Evolutionary conservation across 2,329 filamentous ascomycete species (phyloP).

Genomic region (Tolypocladium capitatum): DNA sequence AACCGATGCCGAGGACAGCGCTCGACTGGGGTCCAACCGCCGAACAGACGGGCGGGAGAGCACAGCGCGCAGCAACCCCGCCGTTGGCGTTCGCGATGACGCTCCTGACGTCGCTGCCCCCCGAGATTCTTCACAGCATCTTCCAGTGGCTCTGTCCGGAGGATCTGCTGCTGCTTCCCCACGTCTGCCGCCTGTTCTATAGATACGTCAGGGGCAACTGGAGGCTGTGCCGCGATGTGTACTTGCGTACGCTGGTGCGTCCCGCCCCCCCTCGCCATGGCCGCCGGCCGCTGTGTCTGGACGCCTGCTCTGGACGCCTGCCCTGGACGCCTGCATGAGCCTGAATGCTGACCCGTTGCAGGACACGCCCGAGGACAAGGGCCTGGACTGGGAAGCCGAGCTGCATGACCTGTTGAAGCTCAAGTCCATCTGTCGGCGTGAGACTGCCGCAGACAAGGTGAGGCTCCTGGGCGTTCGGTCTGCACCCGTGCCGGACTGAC

Average conservation of each 20-base stretch:
- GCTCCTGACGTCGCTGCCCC: constrained; percentile 29
- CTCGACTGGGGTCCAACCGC: background rate
- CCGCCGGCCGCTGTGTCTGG: background rate
- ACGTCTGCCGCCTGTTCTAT: constrained; percentile 38
- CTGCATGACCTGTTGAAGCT: constrained; percentile 31
- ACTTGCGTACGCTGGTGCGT: constrained; percentile 41
- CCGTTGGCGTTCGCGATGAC: background rate
- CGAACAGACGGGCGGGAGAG: background rate
- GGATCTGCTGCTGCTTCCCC: constrained; percentile 40
- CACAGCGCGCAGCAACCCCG: background rate
- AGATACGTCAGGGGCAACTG: constrained; percentile 43
- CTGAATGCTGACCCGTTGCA: constrained; percentile 3
- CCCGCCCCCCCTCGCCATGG: background rate
- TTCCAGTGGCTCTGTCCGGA: constrained; percentile 40
- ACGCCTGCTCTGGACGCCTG: background rate
- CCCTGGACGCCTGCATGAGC: background rate
- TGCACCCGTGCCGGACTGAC: background rate
- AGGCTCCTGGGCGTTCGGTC: background rate
- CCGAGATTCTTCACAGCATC: constrained; percentile 51
- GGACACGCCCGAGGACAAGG: constrained; percentile 19
- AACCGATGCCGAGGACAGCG: background rate
- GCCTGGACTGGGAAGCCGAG: constrained; percentile 29
- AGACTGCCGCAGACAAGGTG: constrained; percentile 25
- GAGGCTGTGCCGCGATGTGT: constrained; percentile 48
- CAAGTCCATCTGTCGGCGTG: constrained; percentile 25